A percentile compares a stretch with the other conserved stretches of the same genome.
phyloP scores from a whole-genome alignment of 2,329 filamentous ascomycete species.

The Aspergillus latus region DNA sequence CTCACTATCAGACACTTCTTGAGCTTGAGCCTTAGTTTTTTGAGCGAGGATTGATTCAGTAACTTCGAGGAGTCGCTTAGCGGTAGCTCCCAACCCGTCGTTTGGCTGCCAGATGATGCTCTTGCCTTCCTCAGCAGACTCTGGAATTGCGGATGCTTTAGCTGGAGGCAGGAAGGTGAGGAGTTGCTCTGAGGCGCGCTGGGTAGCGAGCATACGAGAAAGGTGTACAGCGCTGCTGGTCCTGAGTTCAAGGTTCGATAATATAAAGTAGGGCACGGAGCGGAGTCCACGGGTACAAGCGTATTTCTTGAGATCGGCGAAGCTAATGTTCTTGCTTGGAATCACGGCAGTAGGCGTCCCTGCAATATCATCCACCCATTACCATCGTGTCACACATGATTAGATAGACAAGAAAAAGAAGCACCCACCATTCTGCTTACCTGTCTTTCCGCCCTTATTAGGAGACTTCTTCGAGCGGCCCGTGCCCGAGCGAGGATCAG shows the following conservation, averaged over 20 bases:
- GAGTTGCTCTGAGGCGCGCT: conserved; percentile 30
- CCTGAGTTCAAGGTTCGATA: conserved; percentile 27
- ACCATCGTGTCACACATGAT: neutral
- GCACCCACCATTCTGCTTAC: conserved; percentile 17
- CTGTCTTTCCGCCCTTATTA: conserved; percentile 17
- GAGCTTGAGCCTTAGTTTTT: conserved; percentile 8
- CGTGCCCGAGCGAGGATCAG: neutral
- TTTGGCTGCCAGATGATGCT: conserved; percentile 35
- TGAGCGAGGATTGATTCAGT: conserved; percentile 16
- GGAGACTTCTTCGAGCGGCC: conserved; percentile 20
- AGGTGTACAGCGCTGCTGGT: conserved; percentile 30
- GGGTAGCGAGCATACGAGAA: conserved; percentile 30
- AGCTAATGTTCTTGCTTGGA: conserved; percentile 9
- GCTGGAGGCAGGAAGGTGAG: conserved; percentile 31
- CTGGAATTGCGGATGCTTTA: conserved; percentile 25
- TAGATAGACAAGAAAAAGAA: neutral
- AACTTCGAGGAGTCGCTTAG: conserved; percentile 25
- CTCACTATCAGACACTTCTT: conserved; percentile 15
- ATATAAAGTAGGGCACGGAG: conserved; percentile 36
- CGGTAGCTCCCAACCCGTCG: conserved; percentile 20
- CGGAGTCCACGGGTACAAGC: conserved; percentile 35
- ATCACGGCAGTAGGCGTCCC: conserved; percentile 10
- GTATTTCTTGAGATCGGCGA: conserved; percentile 26
- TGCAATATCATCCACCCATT: conserved; percentile 5
- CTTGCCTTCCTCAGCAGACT: conserved; percentile 15